phyloP scores from a whole-genome alignment of 345 rosid species.

The Bretschneidera sinensis region DNA sequence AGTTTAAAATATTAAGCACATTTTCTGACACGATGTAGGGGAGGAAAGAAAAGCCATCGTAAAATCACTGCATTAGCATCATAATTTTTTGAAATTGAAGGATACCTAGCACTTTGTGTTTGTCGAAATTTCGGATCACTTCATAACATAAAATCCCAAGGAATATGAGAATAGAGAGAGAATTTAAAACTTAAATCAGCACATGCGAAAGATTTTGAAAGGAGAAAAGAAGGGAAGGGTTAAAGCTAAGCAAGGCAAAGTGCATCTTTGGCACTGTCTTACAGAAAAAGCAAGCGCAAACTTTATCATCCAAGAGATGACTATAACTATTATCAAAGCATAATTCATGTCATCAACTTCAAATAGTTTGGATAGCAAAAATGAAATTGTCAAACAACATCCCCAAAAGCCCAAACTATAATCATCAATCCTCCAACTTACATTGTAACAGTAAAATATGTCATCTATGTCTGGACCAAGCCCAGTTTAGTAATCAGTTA shows the following conservation, averaged over 20 bases:
- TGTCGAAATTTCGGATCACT: slow-evolving; percentile 21
- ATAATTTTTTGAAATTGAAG: not conserved
- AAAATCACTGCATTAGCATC: not conserved
- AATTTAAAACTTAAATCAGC: not conserved
- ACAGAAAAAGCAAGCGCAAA: no score
- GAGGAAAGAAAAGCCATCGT: not conserved
- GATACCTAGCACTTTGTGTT: slow-evolving; percentile 28
- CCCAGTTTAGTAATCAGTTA: not conserved
- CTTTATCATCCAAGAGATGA: no score
- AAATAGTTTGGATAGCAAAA: no score
- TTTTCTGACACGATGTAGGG: not conserved
- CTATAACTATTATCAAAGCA: no score
- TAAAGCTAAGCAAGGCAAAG: no score
- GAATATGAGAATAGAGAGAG: not conserved
- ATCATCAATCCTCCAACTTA: not conserved
- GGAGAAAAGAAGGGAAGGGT: not conserved
- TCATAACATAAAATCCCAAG: slow-evolving; percentile 12
- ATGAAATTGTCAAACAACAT: not conserved
- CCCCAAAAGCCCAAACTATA: no score
- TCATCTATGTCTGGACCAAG: not conserved
- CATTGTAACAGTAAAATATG: not conserved
- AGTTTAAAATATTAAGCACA: not conserved
- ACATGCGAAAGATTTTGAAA: no score
- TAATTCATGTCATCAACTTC: no score
- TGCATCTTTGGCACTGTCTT: no score